Base-by-base conservation (phyloP, 1,139 yeast genomes). In the Pichia sorboxylosa region DNA sequence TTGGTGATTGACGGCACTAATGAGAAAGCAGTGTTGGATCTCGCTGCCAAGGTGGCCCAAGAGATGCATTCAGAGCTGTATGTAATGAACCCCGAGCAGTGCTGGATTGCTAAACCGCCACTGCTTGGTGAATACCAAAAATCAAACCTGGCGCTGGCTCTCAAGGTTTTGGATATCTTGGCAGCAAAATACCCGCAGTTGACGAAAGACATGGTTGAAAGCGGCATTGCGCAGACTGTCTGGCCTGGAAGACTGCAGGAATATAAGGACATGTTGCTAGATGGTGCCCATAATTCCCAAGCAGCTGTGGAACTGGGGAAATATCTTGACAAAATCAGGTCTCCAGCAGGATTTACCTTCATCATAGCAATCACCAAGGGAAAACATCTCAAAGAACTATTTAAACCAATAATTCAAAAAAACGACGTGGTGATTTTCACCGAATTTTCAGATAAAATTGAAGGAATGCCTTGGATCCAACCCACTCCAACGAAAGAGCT, bases 271-370 rank as follows among this genome's bases (percentile, higher is more conserved):
- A 20, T 41, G 3, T 20, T 52, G 3, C 45, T 85, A 2, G 98
- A 90, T 55, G 98, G 98, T 2, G 97, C 97, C 0, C 98, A 90
- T 52, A 90, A 90, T 49, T 74, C 73, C 14, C 74, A 77, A 42
- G 94, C 96, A 0, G 93, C 95, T 0, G 55, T 59, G 17, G 84
- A 79, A 46, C 59, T 90, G 24, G 68, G 65, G 0, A 57, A 58
- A 27, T 73, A 59, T 43, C 48, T 76, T 2, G 47, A 55, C 7
- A 3, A 27, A 1, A 32, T 40, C 10, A 35, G 51, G 18, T 3
- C 20, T 2, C 45, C 51, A 2, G 40, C 51, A 7, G 69, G 71
- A 0, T 45, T 80, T 4, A 65, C 76, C 0, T 82, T 76, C 50
- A 62, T 87, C 0, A 57, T 84, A 28, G 95, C 84, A 0, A 67